Percentiles rank a stretch among this genome's conserved stretches.
Evolutionary conservation across 768 basidiomycete genomes (phyloP).

Genomic region (Leccinellum rugosiceps): DNA sequence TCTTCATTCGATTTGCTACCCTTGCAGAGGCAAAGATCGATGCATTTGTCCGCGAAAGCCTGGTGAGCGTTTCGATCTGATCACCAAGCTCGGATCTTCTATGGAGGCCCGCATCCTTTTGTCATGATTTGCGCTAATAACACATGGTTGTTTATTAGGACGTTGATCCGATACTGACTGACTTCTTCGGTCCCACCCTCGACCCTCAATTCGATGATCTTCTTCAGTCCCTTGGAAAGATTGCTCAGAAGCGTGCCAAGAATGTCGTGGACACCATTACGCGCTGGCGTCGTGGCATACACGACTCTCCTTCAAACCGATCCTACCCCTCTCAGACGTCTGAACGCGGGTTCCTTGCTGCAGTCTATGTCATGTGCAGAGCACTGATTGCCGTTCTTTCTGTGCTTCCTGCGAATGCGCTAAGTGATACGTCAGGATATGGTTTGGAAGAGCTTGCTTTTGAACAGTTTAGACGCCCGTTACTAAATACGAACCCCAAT

Average conservation of each 20-base stretch:
- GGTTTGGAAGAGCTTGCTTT: conserved; percentile 86
- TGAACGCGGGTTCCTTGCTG: conserved; percentile 76
- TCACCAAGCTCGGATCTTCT: neutral
- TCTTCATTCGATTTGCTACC: conserved; percentile 84
- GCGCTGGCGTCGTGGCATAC: conserved; percentile 81
- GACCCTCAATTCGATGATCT: conserved; percentile 83
- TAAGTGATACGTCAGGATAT: conserved; percentile 76
- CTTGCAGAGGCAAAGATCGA: conserved; percentile 80
- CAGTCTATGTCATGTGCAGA: conserved; percentile 88
- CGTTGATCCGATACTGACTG: conserved; percentile 60
- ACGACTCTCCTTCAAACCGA: conserved; percentile 47
- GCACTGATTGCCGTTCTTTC: conserved; percentile 77
- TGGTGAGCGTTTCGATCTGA: conserved; percentile 45
- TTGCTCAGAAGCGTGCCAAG: conserved; percentile 81
- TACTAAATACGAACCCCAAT: conserved; percentile 66
- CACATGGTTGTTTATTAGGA: conserved; percentile 43
- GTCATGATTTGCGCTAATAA: conserved; percentile 1
- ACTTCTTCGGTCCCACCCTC: conserved; percentile 66
- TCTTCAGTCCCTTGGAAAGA: conserved; percentile 78
- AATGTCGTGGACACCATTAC: conserved; percentile 83
- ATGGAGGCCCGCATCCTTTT: neutral
- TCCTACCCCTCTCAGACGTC: conserved; percentile 33
- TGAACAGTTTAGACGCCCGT: conserved; percentile 72
- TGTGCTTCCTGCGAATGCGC: conserved; percentile 67
- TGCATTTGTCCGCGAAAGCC: conserved; percentile 59